Evolutionary conservation across 331 rosid genomes (phyloP).

Genomic region (Telfairia occidentalis): DNA sequence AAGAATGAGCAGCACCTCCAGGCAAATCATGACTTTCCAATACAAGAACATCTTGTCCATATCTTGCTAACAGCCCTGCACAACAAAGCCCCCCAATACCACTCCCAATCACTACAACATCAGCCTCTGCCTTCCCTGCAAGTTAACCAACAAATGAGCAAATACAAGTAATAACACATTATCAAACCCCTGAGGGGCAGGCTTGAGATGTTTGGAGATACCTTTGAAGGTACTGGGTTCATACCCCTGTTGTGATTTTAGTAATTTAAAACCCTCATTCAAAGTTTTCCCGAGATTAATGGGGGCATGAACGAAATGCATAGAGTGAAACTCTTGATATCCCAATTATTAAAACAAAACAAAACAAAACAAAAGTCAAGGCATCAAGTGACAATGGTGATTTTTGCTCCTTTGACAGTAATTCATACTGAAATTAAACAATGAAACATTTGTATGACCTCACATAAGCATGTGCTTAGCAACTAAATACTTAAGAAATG

Average conservation of each 20-base stretch:
- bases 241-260: neutral
- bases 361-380: too few species aligned
- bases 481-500: neutral
- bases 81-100: slow-evolving; percentile 83
- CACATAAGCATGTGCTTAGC: neutral
- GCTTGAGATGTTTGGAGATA: neutral
- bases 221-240: neutral
- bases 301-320: too few species aligned
- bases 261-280: too few species aligned
- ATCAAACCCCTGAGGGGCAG: too few species aligned
- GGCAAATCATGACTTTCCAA: slow-evolving; percentile 75
- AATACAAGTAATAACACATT: too few species aligned
- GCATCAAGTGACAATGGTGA: too few species aligned
- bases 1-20: slow-evolving; percentile 93
- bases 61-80: slow-evolving; percentile 69
- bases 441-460: neutral
- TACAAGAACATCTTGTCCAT: slow-evolving; percentile 62
- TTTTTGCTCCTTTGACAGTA: neutral
- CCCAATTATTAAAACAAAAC: too few species aligned
- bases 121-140: slow-evolving; percentile 54
- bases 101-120: slow-evolving; percentile 78
- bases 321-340: too few species aligned
- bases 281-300: too few species aligned
- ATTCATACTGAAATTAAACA: neutral
- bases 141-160: neutral